Percentiles rank a stretch among this genome's conserved stretches.
Conservation (phyloP, 768 basidiomycete genomes). For the Tephrocybe sp. region DNA sequence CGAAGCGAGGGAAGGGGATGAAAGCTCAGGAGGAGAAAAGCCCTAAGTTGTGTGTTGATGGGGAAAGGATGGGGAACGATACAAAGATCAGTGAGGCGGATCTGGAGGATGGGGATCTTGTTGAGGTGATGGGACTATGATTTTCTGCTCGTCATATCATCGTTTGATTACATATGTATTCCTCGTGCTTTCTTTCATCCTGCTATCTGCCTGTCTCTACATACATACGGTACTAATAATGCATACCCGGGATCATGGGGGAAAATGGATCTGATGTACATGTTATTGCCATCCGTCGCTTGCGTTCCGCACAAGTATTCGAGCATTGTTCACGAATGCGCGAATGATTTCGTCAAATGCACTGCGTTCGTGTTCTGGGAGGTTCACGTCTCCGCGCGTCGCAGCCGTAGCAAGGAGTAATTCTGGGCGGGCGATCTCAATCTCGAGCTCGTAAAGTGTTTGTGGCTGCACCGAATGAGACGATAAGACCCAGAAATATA, state of each 20-base stretch:
- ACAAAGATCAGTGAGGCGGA: conserved; percentile 64
- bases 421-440: conserved; percentile 77
- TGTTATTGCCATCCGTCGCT: conserved; percentile 44
- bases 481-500: background rate
- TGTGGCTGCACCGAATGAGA: conserved; percentile 40
- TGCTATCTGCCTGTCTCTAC: background rate
- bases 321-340: conserved; percentile 89
- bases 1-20: conserved; percentile 19
- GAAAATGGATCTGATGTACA: background rate
- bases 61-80: conserved; percentile 62
- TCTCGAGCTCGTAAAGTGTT: conserved; percentile 81
- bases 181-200: background rate
- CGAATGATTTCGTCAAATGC: conserved; percentile 91
- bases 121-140: conserved; percentile 68
- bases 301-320: conserved; percentile 84
- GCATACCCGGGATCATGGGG: no score
- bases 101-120: conserved; percentile 76
- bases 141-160: background rate
- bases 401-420: conserved; percentile 69
- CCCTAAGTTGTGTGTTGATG: conserved; percentile 62
- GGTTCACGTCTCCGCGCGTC: conserved; percentile 60
- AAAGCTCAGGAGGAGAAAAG: conserved; percentile 24
- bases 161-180: background rate
- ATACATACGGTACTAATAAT: no score
- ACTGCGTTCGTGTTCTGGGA: conserved; percentile 59